Conservation (phyloP, 2,329 filamentous ascomycete species). For the Aspergillus fructus region DNA sequence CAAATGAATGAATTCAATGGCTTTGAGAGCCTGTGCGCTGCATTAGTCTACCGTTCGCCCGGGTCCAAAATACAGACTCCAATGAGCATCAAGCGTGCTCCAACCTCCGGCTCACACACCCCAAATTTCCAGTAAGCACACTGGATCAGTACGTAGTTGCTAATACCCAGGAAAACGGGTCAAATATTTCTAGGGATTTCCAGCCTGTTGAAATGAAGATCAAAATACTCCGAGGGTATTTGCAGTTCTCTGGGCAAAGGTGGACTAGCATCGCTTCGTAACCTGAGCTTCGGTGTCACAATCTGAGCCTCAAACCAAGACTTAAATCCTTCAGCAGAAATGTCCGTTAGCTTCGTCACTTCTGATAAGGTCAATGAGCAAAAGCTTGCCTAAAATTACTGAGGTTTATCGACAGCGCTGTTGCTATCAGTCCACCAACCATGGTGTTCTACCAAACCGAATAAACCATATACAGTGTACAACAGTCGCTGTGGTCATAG, state of each 20-base stretch:
- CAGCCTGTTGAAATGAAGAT: background rate
- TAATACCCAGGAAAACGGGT: background rate
- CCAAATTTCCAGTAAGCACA: no score
- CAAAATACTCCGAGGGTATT: background rate
- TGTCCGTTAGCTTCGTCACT: background rate
- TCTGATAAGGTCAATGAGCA: background rate
- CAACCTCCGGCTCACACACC: background rate
- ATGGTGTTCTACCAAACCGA: background rate
- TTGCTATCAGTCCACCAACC: background rate
- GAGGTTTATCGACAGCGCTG: background rate
- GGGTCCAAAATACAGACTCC: background rate
- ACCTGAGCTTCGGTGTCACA: background rate
- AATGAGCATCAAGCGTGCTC: background rate
- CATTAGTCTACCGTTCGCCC: conserved; percentile 10
- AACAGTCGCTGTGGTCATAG: background rate
- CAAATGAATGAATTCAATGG: background rate
- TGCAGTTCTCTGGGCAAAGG: background rate
- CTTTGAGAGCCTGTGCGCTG: background rate
- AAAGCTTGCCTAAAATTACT: background rate
- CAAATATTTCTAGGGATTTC: background rate
- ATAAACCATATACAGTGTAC: background rate
- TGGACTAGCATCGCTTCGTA: background rate
- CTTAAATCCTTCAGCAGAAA: background rate
- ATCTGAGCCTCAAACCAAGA: background rate
- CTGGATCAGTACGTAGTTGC: background rate